These are phyloP conservation scores for Gymnopilus junonius DNA, from an alignment of 768 basidiomycete species.

Conservation along the genomic window DNA sequence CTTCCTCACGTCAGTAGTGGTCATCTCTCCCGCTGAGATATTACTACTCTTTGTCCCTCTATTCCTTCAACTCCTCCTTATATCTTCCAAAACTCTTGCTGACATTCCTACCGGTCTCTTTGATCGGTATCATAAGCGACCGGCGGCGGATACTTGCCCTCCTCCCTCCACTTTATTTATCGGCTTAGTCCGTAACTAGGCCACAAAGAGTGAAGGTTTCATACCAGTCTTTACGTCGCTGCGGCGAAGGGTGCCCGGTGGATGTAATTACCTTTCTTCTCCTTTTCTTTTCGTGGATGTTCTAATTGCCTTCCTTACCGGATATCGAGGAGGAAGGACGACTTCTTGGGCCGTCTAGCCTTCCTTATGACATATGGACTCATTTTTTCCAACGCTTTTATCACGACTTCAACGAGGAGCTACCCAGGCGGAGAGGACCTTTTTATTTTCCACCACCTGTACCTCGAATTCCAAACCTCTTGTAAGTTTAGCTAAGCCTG, in stretches of 20 bases:
- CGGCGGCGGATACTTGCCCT: slow-evolving; percentile 48
- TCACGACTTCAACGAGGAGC: slow-evolving; percentile 74
- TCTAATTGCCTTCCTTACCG: slow-evolving; percentile 30
- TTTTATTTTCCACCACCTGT: slow-evolving; percentile 57
- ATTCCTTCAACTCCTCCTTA: slow-evolving; percentile 55
- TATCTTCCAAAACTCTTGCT: slow-evolving; percentile 83
- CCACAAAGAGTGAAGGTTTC: slow-evolving; percentile 99
- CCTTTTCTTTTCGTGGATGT: background rate
- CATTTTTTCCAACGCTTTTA: slow-evolving; percentile 55
- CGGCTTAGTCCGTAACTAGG: slow-evolving; percentile 72
- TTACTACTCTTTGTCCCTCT: slow-evolving; percentile 68
- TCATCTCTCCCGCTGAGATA: slow-evolving; percentile 83
- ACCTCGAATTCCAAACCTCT: slow-evolving; percentile 29
- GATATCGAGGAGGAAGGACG: slow-evolving; percentile 51
- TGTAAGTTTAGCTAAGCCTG: too few relatives aligned
- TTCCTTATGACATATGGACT: slow-evolving; percentile 50
- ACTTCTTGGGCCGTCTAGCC: slow-evolving; percentile 46
- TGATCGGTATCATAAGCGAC: slow-evolving; percentile 56
- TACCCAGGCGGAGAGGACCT: slow-evolving; percentile 91
- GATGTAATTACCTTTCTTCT: slow-evolving; percentile 52
- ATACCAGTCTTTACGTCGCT: slow-evolving; percentile 78
- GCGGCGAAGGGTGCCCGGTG: slow-evolving; percentile 68
- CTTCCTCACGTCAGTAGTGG: slow-evolving; percentile 66
- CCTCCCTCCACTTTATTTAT: slow-evolving; percentile 59
- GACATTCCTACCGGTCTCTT: slow-evolving; percentile 60